Conservation (phyloP, 208 protist species). For the Angomonas ambiguus region DNA sequence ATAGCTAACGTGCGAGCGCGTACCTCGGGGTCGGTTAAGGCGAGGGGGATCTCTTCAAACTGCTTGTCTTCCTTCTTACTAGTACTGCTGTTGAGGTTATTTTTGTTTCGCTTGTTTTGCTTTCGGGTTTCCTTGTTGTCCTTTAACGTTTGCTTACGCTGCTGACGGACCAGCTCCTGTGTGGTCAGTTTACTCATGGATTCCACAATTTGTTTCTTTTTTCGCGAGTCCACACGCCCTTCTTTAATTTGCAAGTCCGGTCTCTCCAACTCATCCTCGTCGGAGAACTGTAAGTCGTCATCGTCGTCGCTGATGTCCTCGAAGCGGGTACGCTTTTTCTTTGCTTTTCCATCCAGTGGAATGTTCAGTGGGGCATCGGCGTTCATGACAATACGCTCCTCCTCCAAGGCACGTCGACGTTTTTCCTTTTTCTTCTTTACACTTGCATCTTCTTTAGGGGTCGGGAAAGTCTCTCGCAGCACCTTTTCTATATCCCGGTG, state of each 20-base stretch:
- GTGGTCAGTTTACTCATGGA: conserved; percentile 70
- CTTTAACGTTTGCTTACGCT: conserved; percentile 71
- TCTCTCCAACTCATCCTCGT: conserved; percentile 39
- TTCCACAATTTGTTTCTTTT: conserved; percentile 65
- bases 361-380: conserved; percentile 27
- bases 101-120: conserved; percentile 61
- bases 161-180: conserved; percentile 79
- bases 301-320: conserved; percentile 37
- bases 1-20: conserved; percentile 85
- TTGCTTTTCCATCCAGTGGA: neutral
- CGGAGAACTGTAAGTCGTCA: conserved; percentile 38
- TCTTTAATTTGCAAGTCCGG: conserved; percentile 49
- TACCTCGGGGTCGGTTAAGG: conserved; percentile 79
- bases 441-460: conserved; percentile 35
- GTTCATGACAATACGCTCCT: conserved; percentile 73
- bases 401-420: conserved; percentile 48
- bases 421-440: conserved; percentile 29
- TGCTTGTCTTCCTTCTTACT: conserved; percentile 56
- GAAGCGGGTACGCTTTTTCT: conserved; percentile 28
- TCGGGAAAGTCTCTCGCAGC: conserved; percentile 80
- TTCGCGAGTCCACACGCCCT: conserved; percentile 69
- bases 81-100: conserved; percentile 36
- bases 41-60: conserved; percentile 87
- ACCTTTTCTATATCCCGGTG: conserved; percentile 84
- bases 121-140: conserved; percentile 74